Percentiles rank a stretch among this genome's conserved stretches.
Evolutionary conservation across 176 grass and related monocot genomes (phyloP).

Genomic region (Calamus simplicifolius): DNA sequence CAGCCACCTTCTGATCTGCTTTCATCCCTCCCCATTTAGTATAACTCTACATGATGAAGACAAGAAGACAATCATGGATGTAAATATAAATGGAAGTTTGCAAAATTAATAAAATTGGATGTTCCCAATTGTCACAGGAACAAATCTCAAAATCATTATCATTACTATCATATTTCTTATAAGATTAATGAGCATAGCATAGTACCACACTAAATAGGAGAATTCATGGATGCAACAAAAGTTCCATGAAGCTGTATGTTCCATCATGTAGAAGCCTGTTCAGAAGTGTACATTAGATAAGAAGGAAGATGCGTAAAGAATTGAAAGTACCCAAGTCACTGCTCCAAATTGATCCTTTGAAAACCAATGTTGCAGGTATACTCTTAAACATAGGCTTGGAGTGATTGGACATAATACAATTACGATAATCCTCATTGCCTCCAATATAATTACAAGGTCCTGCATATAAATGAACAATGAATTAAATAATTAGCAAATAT

Average conservation of each 20-base stretch:
- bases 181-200: too few relatives aligned
- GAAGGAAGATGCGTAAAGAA: constrained; percentile 12
- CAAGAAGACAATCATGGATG: not conserved
- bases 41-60: constrained; percentile 36
- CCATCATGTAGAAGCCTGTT: too few relatives aligned
- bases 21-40: constrained; percentile 82
- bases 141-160: too few relatives aligned
- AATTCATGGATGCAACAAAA: too few relatives aligned
- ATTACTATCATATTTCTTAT: too few relatives aligned
- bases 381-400: constrained; percentile 74
- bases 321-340: constrained; percentile 67
- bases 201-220: too few relatives aligned
- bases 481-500: not conserved
- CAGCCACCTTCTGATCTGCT: too few relatives aligned
- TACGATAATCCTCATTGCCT: constrained; percentile 89
- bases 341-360: constrained; percentile 61
- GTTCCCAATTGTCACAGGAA: too few relatives aligned
- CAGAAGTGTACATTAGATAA: too few relatives aligned
- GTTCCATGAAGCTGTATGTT: too few relatives aligned
- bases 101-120: too few relatives aligned
- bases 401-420: constrained; percentile 67
- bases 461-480: constrained; percentile 28
- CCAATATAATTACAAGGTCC: constrained; percentile 94
- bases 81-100: not conserved
- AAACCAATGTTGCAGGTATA: constrained; percentile 83